Evolutionary conservation across 2,329 filamentous ascomycete genomes (phyloP).

Genomic region (Exophiala viscosa): DNA sequence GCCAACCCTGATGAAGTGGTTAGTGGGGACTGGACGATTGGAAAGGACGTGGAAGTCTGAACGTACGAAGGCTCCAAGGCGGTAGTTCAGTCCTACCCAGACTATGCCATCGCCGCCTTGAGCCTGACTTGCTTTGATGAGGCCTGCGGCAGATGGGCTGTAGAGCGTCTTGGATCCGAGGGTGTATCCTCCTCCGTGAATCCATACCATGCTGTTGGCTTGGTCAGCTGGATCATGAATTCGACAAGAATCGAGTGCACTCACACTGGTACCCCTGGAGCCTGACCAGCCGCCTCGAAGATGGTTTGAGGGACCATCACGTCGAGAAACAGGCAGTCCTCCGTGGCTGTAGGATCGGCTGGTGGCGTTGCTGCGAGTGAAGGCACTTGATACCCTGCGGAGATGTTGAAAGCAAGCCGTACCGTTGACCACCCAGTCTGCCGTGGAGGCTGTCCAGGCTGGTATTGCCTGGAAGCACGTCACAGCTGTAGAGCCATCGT

Average conservation of each 20-base stretch:
- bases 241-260: slow-evolving; percentile 22
- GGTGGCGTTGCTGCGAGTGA: slow-evolving; percentile 1
- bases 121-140: slow-evolving; percentile 42
- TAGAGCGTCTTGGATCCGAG: slow-evolving; percentile 37
- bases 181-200: slow-evolving; percentile 48
- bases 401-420: slow-evolving; percentile 11
- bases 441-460: slow-evolving; percentile 1
- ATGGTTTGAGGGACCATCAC: slow-evolving; percentile 34
- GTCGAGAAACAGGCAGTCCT: slow-evolving; percentile 39
- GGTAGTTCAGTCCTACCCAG: slow-evolving; percentile 47
- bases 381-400: slow-evolving; percentile 8
- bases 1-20: slow-evolving; percentile 33
- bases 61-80: slow-evolving; percentile 44
- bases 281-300: slow-evolving; percentile 29
- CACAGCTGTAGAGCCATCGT: slow-evolving; percentile 5
- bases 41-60: not conserved
- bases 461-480: slow-evolving; percentile 7
- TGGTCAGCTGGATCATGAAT: not conserved
- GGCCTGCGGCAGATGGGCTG: slow-evolving; percentile 35
- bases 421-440: slow-evolving; percentile 8
- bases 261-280: slow-evolving; percentile 31
- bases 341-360: slow-evolving; percentile 33
- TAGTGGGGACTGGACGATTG: not conserved
- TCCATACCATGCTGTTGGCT: slow-evolving; percentile 34
- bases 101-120: slow-evolving; percentile 41